Evolutionary conservation across 768 basidiomycete species (phyloP), one percentile per base, ranked within the genome.

Genomic region (Lactarius pseudohatsudake): DNA sequence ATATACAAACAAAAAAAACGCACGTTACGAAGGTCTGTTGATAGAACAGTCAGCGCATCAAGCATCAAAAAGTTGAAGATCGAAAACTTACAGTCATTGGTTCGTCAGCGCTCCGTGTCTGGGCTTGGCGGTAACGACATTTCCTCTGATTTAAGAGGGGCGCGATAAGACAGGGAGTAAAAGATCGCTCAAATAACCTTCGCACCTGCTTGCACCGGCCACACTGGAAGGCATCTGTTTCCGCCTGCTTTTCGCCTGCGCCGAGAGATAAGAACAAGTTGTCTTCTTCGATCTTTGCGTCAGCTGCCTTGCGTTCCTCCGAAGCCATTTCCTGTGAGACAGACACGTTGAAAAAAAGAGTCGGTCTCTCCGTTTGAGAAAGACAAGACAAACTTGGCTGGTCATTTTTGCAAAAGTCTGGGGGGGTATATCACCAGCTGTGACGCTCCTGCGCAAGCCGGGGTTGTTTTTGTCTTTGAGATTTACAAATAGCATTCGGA

Each of bases 201-300:
- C 82, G 54, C 59, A 85, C 87, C 84, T 96, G 91, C 72, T 95
- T 96, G 86, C 97, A 99, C 72, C 92, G 85, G 11, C 87, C 84
- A 74, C 97, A 99, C 75, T 98, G 94, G 91, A 99, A 99, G 2
- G 93, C 96, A 69, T 95, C 93, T 1, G 97, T 99, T 76, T 98
- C 97, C 16, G 96, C 94, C 76, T 95, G 86, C 69, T 87, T 88
- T 71, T 96, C 90, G 2, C 84, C 91, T 0, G 96, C 96, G 2
- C 92, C 93, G 1, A 97, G 86, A 1, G 95, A 90, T 40, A 95
- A 91, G 81, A 92, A 91, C 57, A 99, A 78, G 74, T 98, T 98
- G 61, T 91, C 87, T 72, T 90, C 86, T 64, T 86, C 83, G 67
- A 98, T 90, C 74, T 87, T 89, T 65, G 85, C 84, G 72, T 96